Evolutionary conservation across 306 rosid genomes (phyloP).

Genomic region (Vachellia collinsii): DNA sequence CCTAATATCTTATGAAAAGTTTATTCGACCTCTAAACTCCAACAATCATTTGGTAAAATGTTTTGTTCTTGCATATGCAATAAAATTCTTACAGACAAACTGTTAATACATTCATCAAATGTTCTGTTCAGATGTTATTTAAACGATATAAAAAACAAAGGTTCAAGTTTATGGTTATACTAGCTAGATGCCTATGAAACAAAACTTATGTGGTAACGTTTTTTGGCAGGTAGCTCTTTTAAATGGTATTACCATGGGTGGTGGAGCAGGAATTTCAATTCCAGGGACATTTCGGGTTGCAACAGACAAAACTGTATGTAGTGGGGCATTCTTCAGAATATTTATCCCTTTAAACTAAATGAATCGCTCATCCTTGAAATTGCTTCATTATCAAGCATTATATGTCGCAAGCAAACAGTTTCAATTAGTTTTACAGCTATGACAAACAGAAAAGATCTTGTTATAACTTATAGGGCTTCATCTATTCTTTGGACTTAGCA

Average conservation of each 20-base stretch:
- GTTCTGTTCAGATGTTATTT: not conserved
- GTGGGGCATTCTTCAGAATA: constrained; percentile 21
- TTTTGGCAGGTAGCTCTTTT: constrained; percentile 78
- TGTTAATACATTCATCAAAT: constrained; percentile 20
- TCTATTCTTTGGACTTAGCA: not conserved
- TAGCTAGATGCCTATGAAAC: not conserved
- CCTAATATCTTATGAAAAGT: not conserved
- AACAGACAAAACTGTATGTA: constrained; percentile 85
- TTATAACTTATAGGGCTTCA: not conserved
- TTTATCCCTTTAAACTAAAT: not conserved
- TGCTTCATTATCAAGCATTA: constrained; percentile 1
- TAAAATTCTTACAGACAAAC: not conserved
- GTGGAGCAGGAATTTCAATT: constrained; percentile 92
- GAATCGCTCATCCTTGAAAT: constrained; percentile 11
- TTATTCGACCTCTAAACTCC: not conserved
- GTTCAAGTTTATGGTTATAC: constrained; percentile 20
- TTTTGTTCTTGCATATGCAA: not conserved
- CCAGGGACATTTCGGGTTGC: constrained; percentile 88
- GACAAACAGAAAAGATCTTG: not conserved
- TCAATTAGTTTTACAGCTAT: not conserved
- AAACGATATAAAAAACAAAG: not conserved
- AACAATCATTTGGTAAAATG: constrained; percentile 20
- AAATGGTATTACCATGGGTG: constrained; percentile 96
- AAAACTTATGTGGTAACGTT: constrained; percentile 19
- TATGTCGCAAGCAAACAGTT: not conserved